Base-by-base conservation (phyloP, 139 green algal species). In the Tetradesmus obliquus region DNA sequence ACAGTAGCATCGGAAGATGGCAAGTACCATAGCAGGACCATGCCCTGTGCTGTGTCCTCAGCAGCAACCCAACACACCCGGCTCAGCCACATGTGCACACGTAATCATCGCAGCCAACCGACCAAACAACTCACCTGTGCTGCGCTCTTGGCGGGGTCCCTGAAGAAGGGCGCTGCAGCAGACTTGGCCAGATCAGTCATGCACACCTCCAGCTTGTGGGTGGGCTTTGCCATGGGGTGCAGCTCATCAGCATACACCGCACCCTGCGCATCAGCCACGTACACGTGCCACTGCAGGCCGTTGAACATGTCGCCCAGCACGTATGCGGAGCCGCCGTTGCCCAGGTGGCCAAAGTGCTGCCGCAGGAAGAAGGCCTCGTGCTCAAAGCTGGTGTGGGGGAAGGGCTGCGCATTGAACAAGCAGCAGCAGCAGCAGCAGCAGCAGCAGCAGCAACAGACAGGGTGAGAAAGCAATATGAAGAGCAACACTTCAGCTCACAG, bases 251-350 rank as follows among this genome's bases (percentile, higher is more conserved):
- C 62, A 79, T 94, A 91, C 24, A 81, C 87, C 45, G 87, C 85
- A 74, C 91, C 90, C 79, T 58, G 45, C 1, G 89, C 88, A 72
- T 94, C 95, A 9, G 97, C 98, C 72, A 98, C 93, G 90, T 97
- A 99, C 10, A 99, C 95, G 87, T 99, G 98, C 98, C 98, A 99
- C 92, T 98, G 97, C 89, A 99, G 94, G 74, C 97, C 97, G 60
- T 95, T 95, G 74, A 95, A 89, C 90, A 92, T 91, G 90, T 99
- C 95, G 20, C 98, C 98, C 54, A 99, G 94, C 13, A 99, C 95
- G 76, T 98, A 98, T 45, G 97, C 94, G 13, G 91, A 93, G 72
- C 96, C 90, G 79, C 94, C 93, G 62, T 93, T 91, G 83, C 93
- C 95, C 79, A 99, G 92, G 86, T 93, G 55, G 66, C 93, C 96